A percentile compares a stretch with the other conserved stretches of the same genome.
These are phyloP conservation scores for Pichia sp. DNA, from an alignment of 1,139 yeast genomes.

Conservation along the genomic window DNA sequence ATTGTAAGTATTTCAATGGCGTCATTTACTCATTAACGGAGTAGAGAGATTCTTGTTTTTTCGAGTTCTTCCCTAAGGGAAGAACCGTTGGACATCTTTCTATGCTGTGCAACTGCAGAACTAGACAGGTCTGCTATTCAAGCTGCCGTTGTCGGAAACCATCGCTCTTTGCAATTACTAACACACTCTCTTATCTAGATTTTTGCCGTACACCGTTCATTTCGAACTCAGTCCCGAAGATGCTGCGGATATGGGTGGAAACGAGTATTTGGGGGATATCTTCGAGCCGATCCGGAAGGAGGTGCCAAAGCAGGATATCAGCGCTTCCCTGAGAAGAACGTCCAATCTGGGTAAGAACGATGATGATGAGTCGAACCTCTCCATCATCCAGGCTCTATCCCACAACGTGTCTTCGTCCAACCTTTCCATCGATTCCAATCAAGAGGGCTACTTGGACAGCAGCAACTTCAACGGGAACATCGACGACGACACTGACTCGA, in stretches of 20 bases:
- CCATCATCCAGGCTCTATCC: conserved; percentile 23
- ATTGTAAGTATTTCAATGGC: conserved; percentile 42
- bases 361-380: conserved; percentile 19
- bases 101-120: too few relatives aligned
- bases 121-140: too few relatives aligned
- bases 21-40: too few relatives aligned
- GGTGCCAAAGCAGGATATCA: not conserved
- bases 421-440: conserved; percentile 11
- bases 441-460: not conserved
- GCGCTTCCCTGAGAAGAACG: not conserved
- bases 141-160: too few relatives aligned
- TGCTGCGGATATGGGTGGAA: conserved; percentile 19
- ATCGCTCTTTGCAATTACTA: conserved; percentile 3
- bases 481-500: conserved; percentile 9
- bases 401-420: conserved; percentile 14
- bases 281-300: conserved; percentile 22
- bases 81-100: too few relatives aligned
- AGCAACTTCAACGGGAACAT: not conserved
- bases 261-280: conserved; percentile 22
- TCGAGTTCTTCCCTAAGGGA: too few relatives aligned
- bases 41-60: not conserved
- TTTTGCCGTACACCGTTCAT: conserved; percentile 68
- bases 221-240: conserved; percentile 45
- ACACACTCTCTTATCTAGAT: conserved; percentile 34
- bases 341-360: not conserved